A percentile compares a stretch with the other conserved stretches of the same genome.
phyloP scores from a whole-genome alignment of 345 rosid genomes.

The Rhodamnia argentea region DNA sequence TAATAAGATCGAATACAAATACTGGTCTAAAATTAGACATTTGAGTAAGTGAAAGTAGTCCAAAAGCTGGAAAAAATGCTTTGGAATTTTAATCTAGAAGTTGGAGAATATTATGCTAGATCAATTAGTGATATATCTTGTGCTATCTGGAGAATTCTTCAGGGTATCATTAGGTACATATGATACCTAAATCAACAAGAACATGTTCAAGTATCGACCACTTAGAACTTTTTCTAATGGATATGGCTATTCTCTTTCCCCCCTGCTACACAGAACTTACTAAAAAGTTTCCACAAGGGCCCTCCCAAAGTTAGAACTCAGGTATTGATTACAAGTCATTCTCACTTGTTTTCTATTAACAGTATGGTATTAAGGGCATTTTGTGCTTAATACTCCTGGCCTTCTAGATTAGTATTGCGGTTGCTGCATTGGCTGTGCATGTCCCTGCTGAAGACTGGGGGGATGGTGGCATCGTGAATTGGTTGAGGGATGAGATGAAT shows the following conservation, averaged over 20 bases:
- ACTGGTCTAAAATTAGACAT: not conserved
- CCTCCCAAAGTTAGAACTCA: slow-evolving; percentile 98
- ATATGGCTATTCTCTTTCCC: not conserved
- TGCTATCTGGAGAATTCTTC: not conserved
- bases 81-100: not conserved
- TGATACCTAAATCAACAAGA: not conserved
- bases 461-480: slow-evolving; percentile 83
- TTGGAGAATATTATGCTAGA: not conserved
- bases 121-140: not conserved
- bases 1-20: not conserved
- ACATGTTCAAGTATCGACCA: not conserved
- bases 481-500: slow-evolving; percentile 95
- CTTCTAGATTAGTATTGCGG: slow-evolving; percentile 94
- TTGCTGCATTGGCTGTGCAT: slow-evolving; percentile 98
- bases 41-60: not conserved
- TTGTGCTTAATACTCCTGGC: slow-evolving; percentile 5
- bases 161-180: not conserved
- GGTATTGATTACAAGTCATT: slow-evolving; percentile 27
- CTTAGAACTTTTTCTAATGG: not conserved
- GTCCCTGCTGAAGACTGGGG: slow-evolving; percentile 96
- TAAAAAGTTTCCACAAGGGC: slow-evolving; percentile 91
- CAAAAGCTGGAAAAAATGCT: not conserved
- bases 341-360: not conserved
- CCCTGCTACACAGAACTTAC: slow-evolving; percentile 47
- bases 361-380: not conserved